Evolutionary conservation across 768 basidiomycete genomes (phyloP).

Genomic region (Collybia nuda): DNA sequence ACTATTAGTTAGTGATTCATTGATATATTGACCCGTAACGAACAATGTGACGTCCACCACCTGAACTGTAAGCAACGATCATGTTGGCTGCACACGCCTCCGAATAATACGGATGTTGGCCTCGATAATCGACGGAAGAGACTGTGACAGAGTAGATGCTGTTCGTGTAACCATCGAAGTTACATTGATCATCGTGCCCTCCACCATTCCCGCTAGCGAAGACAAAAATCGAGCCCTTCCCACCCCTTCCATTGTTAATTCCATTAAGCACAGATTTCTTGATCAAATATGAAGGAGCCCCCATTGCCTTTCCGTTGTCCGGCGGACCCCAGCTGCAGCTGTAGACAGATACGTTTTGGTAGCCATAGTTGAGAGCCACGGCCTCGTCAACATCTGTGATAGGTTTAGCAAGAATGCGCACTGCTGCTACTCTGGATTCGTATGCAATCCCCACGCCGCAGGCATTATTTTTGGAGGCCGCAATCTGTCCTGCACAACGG

Average conservation of each 20-base stretch:
- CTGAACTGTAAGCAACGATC: conserved; percentile 93
- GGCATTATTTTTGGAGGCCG: conserved; percentile 86
- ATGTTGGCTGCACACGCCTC: conserved; percentile 96
- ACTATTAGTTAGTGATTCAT: conserved; percentile 10
- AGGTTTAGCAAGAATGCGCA: conserved; percentile 91
- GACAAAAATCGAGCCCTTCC: conserved; percentile 92
- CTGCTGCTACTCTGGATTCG: conserved; percentile 87
- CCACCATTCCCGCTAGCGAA: conserved; percentile 98
- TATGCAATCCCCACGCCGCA: conserved; percentile 96
- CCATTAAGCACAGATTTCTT: conserved; percentile 93
- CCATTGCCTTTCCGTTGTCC: conserved; percentile 93
- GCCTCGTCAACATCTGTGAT: conserved; percentile 97
- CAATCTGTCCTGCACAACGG: conserved; percentile 96
- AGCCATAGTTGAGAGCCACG: conserved; percentile 90
- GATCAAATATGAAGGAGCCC: conserved; percentile 88
- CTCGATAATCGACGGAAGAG: conserved; percentile 89
- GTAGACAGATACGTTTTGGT: conserved; percentile 86
- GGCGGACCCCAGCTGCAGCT: conserved; percentile 99
- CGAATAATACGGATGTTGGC: conserved; percentile 93
- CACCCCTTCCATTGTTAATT: conserved; percentile 82
- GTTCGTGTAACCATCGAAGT: conserved; percentile 99
- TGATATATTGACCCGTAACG: conserved; percentile 27
- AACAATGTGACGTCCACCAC: conserved; percentile 89
- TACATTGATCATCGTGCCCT: conserved; percentile 89
- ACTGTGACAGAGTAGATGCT: conserved; percentile 96